Conservation (phyloP, 257 asterid species). For the Thymus quinquecostatus region DNA sequence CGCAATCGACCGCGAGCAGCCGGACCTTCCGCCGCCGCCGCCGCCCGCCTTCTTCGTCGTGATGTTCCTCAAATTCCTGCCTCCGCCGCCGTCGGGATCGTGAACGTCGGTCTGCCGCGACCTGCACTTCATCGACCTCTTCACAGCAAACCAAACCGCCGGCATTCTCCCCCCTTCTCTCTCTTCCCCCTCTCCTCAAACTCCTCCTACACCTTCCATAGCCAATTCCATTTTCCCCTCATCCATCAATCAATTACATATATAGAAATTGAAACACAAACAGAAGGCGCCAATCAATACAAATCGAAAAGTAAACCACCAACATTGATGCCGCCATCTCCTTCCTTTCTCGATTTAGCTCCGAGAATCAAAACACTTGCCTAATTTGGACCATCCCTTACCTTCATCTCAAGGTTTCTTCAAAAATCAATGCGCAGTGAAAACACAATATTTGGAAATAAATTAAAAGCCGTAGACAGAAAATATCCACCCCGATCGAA, state of each 20-base stretch:
- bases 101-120: constrained; percentile 56
- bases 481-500: neutral
- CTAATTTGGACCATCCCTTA: constrained; percentile 34
- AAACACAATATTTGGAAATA: too few relatives aligned
- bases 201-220: neutral
- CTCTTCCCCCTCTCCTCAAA: neutral
- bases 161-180: constrained; percentile 55
- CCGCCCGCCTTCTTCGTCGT: constrained; percentile 53
- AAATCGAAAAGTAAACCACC: constrained; percentile 5
- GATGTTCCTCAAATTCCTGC: constrained; percentile 44
- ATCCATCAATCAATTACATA: neutral
- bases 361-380: constrained; percentile 27
- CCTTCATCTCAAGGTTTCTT: constrained; percentile 18
- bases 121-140: constrained; percentile 71
- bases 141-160: constrained; percentile 76
- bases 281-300: neutral
- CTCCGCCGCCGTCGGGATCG: constrained; percentile 45
- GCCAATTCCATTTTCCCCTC: neutral
- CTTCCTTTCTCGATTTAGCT: constrained; percentile 32
- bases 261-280: neutral
- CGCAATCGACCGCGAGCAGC: constrained; percentile 90
- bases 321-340: constrained; percentile 33
- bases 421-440: constrained; percentile 14
- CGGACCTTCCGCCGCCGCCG: constrained; percentile 42
- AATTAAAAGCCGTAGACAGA: too few relatives aligned